Conservation (phyloP, 208 protist genomes). For the Porcisia deanei region DNA sequence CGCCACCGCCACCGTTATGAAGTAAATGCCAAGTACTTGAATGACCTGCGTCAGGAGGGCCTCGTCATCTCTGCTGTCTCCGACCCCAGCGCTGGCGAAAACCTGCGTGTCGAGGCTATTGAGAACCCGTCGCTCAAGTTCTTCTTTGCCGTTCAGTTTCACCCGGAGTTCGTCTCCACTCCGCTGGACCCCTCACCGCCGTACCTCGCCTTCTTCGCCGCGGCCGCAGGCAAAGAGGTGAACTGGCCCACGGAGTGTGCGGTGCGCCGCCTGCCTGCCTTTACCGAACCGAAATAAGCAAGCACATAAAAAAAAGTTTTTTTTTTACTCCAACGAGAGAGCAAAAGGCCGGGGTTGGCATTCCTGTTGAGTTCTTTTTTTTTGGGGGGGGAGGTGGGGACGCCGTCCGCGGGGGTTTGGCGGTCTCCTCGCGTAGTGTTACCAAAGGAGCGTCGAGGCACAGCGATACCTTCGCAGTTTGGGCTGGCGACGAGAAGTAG, state of each 20-base stretch:
- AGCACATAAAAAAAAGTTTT: background rate
- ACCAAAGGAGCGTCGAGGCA: no score
- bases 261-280: slow-evolving; percentile 39
- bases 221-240: slow-evolving; percentile 71
- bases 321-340: background rate
- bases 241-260: slow-evolving; percentile 58
- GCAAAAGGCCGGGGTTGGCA: background rate
- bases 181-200: slow-evolving; percentile 95
- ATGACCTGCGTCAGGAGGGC: slow-evolving; percentile 87
- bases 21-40: slow-evolving; percentile 95
- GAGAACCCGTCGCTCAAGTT: slow-evolving; percentile 81
- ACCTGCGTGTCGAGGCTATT: slow-evolving; percentile 91
- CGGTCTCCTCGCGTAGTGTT: no score
- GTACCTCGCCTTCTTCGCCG: slow-evolving; percentile 96
- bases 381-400: background rate
- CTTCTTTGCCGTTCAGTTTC: slow-evolving; percentile 97
- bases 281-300: background rate
- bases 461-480: no score
- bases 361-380: background rate
- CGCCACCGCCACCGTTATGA: slow-evolving; percentile 98
- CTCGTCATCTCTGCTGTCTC: slow-evolving; percentile 92
- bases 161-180: slow-evolving; percentile 98
- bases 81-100: slow-evolving; percentile 83
- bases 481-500: no score
- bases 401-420: no score